phyloP scores from a whole-genome alignment of 345 rosid species.

The Litchi chinensis region DNA sequence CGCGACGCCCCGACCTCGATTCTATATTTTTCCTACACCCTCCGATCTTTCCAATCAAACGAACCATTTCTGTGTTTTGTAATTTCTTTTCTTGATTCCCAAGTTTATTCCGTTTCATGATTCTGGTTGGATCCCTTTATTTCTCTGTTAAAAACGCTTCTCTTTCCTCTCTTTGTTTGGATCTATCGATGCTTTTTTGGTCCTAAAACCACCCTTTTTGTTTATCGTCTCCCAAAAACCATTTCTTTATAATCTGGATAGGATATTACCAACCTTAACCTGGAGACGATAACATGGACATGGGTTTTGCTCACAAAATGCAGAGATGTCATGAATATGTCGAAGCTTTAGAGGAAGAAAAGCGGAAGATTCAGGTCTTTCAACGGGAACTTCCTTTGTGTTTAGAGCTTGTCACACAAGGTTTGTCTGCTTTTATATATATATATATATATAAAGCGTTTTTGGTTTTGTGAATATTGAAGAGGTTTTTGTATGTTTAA shows the following conservation, averaged over 20 bases:
- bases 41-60: slow-evolving; percentile 4
- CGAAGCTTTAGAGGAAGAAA: slow-evolving; percentile 81
- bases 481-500: neutral
- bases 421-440: no score
- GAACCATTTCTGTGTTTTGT: neutral
- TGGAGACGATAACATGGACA: slow-evolving; percentile 9
- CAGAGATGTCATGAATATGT: slow-evolving; percentile 62
- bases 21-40: slow-evolving; percentile 1
- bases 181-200: slow-evolving; percentile 46
- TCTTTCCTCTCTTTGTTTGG: slow-evolving; percentile 27
- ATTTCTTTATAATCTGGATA: neutral
- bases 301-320: slow-evolving; percentile 56
- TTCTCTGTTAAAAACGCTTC: slow-evolving; percentile 26
- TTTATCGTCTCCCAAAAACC: no score
- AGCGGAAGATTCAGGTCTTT: slow-evolving; percentile 86
- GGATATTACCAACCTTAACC: neutral
- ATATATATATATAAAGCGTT: neutral
- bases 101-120: slow-evolving; percentile 60
- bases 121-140: slow-evolving; percentile 77
- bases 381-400: slow-evolving; percentile 95
- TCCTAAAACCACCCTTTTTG: neutral
- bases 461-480: neutral
- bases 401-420: slow-evolving; percentile 87
- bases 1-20: slow-evolving; percentile 85
- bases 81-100: slow-evolving; percentile 9